phyloP scores from a whole-genome alignment of 1,284 basidiomycete species.

The Ustilago esculenta region DNA sequence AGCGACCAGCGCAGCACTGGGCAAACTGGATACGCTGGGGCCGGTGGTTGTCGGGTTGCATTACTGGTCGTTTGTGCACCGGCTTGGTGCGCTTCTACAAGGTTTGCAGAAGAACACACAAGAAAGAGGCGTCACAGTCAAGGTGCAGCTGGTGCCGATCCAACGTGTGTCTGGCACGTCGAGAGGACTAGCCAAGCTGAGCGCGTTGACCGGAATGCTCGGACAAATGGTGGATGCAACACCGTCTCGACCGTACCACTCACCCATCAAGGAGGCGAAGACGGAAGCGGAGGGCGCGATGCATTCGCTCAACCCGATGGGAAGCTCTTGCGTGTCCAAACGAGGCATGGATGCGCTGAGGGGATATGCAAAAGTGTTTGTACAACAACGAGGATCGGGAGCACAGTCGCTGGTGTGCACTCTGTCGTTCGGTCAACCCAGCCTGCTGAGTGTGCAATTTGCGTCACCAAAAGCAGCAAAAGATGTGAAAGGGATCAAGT shows the following conservation, averaged over 20 bases:
- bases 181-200: neutral
- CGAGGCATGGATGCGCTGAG: neutral
- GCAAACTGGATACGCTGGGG: slow-evolving; percentile 15
- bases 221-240: slow-evolving; percentile 7
- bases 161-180: neutral
- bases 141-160: slow-evolving; percentile 14
- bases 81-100: slow-evolving; percentile 5
- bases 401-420: slow-evolving; percentile 10
- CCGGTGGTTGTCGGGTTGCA: slow-evolving; percentile 31
- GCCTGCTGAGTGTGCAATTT: slow-evolving; percentile 27
- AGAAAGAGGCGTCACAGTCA: neutral
- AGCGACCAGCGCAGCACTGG: slow-evolving; percentile 9
- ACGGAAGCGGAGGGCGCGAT: too few species aligned
- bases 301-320: too few species aligned
- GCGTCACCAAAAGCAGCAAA: neutral
- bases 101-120: neutral
- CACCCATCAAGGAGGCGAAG: neutral
- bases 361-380: slow-evolving; percentile 17
- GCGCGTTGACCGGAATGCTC: neutral
- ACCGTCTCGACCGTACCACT: neutral
- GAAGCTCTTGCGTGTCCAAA: too few species aligned
- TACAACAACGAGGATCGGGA: neutral
- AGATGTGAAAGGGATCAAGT: neutral
- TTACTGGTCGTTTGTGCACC: slow-evolving; percentile 44
- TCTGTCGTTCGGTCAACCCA: slow-evolving; percentile 18